Conservation (phyloP, 23 red algal genomes). For the Cyanidium caldarium region DNA sequence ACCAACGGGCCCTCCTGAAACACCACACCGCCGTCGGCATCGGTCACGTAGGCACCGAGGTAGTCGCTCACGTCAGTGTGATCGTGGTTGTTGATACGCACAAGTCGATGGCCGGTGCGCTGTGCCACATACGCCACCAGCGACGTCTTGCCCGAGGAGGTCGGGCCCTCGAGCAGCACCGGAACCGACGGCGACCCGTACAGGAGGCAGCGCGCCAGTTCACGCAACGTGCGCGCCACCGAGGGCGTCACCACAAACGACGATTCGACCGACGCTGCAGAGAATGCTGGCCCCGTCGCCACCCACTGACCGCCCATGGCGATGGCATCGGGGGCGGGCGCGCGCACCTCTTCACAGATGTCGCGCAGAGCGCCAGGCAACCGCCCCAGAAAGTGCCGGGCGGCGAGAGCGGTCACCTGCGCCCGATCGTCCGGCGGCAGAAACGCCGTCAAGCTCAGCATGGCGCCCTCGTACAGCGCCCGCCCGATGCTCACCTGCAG, state of each 20-base stretch:
- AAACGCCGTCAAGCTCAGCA: conserved; percentile 45
- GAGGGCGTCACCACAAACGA: conserved; percentile 49
- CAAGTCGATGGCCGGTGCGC: conserved; percentile 38
- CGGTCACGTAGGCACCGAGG: conserved; percentile 58
- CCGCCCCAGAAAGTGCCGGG: too few relatives aligned
- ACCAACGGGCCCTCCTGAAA: conserved; percentile 79
- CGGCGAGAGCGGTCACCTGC: neutral
- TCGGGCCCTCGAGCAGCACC: conserved; percentile 75
- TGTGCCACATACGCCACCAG: conserved; percentile 58
- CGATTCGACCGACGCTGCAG: too few relatives aligned
- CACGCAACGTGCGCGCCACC: conserved; percentile 34
- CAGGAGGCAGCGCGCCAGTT: conserved; percentile 39
- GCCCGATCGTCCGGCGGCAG: conserved; percentile 23
- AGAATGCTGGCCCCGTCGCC: too few relatives aligned
- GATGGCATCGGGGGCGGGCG: too few relatives aligned
- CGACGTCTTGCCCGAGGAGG: conserved; percentile 79
- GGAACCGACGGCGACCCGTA: conserved; percentile 32
- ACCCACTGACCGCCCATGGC: too few relatives aligned
- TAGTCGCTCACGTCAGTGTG: conserved; percentile 93
- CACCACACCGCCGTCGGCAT: conserved; percentile 22
- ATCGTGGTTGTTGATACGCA: conserved; percentile 95
- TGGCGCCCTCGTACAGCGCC: conserved; percentile 68
- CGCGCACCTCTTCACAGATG: too few relatives aligned
- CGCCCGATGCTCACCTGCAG: conserved; percentile 4
- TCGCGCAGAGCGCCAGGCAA: too few relatives aligned